Evolutionary conservation across 2,329 filamentous ascomycete genomes (phyloP).

Genomic region (Fusarium hostae): DNA sequence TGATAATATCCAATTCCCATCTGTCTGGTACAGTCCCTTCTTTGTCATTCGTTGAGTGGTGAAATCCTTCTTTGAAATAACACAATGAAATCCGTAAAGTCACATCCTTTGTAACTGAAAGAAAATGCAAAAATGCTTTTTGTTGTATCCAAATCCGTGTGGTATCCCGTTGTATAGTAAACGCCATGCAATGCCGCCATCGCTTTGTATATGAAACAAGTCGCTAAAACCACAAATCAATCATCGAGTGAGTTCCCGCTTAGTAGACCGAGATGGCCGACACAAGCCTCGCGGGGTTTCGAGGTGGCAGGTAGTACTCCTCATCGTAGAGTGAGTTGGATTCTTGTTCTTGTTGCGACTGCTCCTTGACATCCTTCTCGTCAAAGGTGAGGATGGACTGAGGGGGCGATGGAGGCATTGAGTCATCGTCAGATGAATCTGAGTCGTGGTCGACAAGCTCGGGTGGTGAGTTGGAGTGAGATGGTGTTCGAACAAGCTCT

Average conservation of each 20-base stretch:
- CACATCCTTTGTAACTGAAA: constrained; percentile 14
- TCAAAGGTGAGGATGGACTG: constrained; percentile 68
- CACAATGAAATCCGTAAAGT: constrained; percentile 32
- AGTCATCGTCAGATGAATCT: constrained; percentile 79
- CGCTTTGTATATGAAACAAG: constrained; percentile 43
- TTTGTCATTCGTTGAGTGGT: constrained; percentile 40
- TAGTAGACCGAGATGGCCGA: constrained; percentile 69
- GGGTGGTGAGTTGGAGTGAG: constrained; percentile 73
- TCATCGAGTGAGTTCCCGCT: constrained; percentile 17
- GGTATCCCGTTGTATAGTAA: constrained; percentile 46
- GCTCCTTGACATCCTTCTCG: constrained; percentile 63
- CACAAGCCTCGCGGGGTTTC: constrained; percentile 62
- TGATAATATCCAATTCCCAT: constrained; percentile 29
- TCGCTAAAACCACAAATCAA: constrained; percentile 43
- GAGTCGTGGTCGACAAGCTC: constrained; percentile 76
- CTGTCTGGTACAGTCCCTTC: constrained; percentile 27
- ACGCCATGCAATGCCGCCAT: constrained; percentile 47
- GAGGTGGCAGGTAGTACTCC: constrained; percentile 64
- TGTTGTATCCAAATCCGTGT: constrained; percentile 40
- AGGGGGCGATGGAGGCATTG: constrained; percentile 78
- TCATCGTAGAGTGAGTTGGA: constrained; percentile 60
- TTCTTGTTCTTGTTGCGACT: constrained; percentile 53
- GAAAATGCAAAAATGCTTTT: constrained; percentile 35
- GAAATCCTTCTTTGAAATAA: constrained; percentile 30
- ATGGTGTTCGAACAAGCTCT: constrained; percentile 74